Percentiles rank a stretch among this genome's conserved stretches.
phyloP scores from a whole-genome alignment of 2,329 filamentous ascomycete genomes.

The Huntiella abstrusa region DNA sequence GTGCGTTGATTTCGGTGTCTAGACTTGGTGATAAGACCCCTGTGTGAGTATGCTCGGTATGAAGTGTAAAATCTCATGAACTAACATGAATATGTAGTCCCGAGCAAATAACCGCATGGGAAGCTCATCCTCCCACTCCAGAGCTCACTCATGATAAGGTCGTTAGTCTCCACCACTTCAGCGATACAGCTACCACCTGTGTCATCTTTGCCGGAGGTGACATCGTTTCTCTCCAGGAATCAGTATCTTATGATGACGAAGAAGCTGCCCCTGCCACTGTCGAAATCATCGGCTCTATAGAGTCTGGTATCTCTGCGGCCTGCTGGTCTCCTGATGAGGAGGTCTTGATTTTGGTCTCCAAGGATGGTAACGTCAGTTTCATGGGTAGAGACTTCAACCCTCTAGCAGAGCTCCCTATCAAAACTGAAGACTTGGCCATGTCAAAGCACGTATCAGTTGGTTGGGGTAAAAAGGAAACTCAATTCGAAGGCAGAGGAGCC shows the following conservation, averaged over 20 bases:
- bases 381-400: constrained; percentile 88
- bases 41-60: constrained; percentile 12
- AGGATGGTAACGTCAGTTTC: constrained; percentile 60
- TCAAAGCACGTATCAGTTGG: constrained; percentile 92
- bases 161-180: constrained; percentile 66
- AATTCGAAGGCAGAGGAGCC: constrained; percentile 85
- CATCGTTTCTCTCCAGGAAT: constrained; percentile 66
- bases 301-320: constrained; percentile 75
- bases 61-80: too few species aligned
- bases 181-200: constrained; percentile 58
- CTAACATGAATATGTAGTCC: not conserved
- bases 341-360: constrained; percentile 65
- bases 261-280: constrained; percentile 35
- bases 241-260: constrained; percentile 18
- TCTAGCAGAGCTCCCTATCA: constrained; percentile 55
- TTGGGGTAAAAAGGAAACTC: constrained; percentile 96
- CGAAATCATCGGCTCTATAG: constrained; percentile 88
- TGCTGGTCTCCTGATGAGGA: constrained; percentile 94
- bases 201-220: constrained; percentile 80
- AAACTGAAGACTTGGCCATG: constrained; percentile 58
- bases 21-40: constrained; percentile 27
- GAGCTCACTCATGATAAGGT: constrained; percentile 58
- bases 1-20: constrained; percentile 52
- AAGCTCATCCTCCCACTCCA: constrained; percentile 63
- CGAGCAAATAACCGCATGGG: constrained; percentile 58